phyloP scores from a whole-genome alignment of 306 rosid genomes.

The Ormosia emarginata region DNA sequence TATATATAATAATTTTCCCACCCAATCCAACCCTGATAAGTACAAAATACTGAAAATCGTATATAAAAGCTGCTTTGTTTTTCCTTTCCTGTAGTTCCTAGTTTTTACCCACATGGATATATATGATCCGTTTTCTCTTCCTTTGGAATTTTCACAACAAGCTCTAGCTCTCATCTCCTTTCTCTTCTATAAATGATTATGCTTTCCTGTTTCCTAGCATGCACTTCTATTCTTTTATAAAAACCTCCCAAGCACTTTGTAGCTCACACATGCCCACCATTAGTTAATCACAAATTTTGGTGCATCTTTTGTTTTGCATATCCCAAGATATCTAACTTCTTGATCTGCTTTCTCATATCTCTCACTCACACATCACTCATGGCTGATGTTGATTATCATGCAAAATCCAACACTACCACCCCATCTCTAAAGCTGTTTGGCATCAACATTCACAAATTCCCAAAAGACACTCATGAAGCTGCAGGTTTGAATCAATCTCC shows the following conservation, averaged over 20 bases:
- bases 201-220: neutral
- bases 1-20: neutral
- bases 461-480: neutral
- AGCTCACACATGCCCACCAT: neutral
- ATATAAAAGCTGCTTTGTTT: neutral
- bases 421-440: slow-evolving; percentile 50
- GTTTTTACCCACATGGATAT: neutral
- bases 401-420: neutral
- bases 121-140: neutral
- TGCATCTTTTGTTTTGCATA: neutral
- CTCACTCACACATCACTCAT: neutral
- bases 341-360: neutral
- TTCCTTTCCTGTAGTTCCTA: neutral
- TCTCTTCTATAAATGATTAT: slow-evolving; percentile 8
- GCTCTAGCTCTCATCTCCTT: neutral
- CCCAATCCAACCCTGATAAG: neutral
- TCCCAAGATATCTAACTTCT: neutral
- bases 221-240: slow-evolving; percentile 2
- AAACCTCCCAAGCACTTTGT: neutral
- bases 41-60: neutral
- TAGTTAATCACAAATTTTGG: neutral
- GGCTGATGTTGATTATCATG: slow-evolving; percentile 28
- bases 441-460: slow-evolving; percentile 37
- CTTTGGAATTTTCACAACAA: slow-evolving; percentile 32
- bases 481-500: neutral